Evolutionary conservation across 2,329 filamentous ascomycete genomes (phyloP), one percentile per base, ranked within the genome.

Genomic region (Paecilomyces dactylethromorphus): DNA sequence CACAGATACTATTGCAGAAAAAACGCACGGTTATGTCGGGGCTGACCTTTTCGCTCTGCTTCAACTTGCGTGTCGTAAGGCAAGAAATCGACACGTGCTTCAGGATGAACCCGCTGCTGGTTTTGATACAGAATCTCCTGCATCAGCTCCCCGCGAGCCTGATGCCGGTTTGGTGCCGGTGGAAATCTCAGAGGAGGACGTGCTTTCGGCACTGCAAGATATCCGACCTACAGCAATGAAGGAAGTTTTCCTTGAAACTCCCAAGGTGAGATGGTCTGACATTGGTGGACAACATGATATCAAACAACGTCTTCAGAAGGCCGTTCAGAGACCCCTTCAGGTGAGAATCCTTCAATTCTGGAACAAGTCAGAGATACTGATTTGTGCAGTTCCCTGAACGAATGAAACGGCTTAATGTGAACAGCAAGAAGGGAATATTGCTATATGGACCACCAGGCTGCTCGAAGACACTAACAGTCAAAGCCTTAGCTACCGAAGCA

Each of bases 391-490:
- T 81, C 58, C 78, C 81, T 2, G 78, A 81, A 53, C 69, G 78
- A 31, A 80, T 86, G 74, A 73, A 74, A 56, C 71, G 76, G 60
- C 73, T 83, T 15, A 79, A 80, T 56, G 72, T 82, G 24, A 82
- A 82, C 32, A 86, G 87, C 0, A 87, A 88, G 58, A 95, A 93
- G 69, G 92, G 92, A 0, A 84, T 96, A 15, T 81, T 97, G 6
- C 82, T 97, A 2, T 97, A 96, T 72, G 93, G 93, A 0, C 93
- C 93, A 0, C 93, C 93, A 0, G 93, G 93, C 3, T 97, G 93
- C 76, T 95, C 92, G 63, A 97, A 97, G 76, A 97, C 93, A 0
- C 84, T 97, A 71, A 91, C 87, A 0, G 93, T 93, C 0, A 92
- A 96, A 71, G 93, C 93, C 29, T 85, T 96, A 65, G 93, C 93